Base-by-base conservation (phyloP, 495 filamentous ascomycete species). In the Daldinia vernicosa region DNA sequence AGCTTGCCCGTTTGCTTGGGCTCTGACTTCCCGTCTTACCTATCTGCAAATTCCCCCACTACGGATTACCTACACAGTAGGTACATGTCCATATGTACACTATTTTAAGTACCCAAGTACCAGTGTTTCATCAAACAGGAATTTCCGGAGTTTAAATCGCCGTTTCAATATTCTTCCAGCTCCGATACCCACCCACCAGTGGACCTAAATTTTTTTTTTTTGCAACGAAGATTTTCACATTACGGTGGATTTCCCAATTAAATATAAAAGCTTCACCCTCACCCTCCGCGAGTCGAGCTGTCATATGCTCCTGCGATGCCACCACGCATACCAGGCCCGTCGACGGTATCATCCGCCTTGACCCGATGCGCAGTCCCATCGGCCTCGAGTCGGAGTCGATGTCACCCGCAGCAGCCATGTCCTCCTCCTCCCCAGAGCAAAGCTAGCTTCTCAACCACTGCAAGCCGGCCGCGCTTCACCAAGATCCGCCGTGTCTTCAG, bases 401-500 rank as follows among this genome's bases (percentile, higher is more conserved):
- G 39, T 26, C 39, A 53, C 27, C n/a, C 60, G 27, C 60, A 45
- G 27, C 60, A 45, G 51, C 28, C 61, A 63, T 69, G 56, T 14
- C n/a, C 26, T 32, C n/a, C 26, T 32, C n/a, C 40, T 19, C 7
- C 40, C 14, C 66, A 66, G 22, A 26, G 8, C 33, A 63, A 39
- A 32, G 67, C 63, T 35, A 63, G 39, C 59, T 77, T 77, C 68
- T 77, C 75, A 22, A 76, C 73, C 0, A 77, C 73, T 15, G 43
- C 71, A 7, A 72, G 65, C 57, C 75, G 68, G 19, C 63, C 59
- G 40, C 74, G 60, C 24, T 74, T 72, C 54, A 72, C 65, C 14
- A 72, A 66, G 30, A n/a, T 17, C 14, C 88, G 90, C 50, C 80
- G 80, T 57, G 66, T 78, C 12, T 92, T 94, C 84, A 92, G 87